phyloP scores from a whole-genome alignment of 2,329 filamentous ascomycete species.

The Talaromyces islandicus region DNA sequence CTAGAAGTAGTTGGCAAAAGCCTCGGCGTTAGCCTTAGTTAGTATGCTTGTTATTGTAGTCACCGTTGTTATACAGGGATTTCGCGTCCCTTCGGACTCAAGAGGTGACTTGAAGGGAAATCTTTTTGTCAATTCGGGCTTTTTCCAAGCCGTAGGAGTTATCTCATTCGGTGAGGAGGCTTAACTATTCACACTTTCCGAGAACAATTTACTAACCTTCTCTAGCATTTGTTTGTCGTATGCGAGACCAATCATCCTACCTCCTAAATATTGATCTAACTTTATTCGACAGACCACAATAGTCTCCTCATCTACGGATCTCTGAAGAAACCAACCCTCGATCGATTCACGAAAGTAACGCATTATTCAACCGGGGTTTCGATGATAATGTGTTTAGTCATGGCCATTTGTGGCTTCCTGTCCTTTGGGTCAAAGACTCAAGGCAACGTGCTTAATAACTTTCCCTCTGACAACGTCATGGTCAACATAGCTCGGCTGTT shows the following conservation, averaged over 20 bases:
- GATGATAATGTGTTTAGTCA: conserved; percentile 80
- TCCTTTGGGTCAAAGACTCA: conserved; percentile 87
- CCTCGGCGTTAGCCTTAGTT: conserved; percentile 83
- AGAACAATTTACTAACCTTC: conserved; percentile 25
- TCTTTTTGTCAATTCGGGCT: conserved; percentile 74
- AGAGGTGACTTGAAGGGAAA: conserved; percentile 66
- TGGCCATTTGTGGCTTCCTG: conserved; percentile 85
- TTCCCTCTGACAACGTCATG: conserved; percentile 81
- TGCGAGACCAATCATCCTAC: conserved; percentile 16
- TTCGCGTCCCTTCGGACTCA: conserved; percentile 64
- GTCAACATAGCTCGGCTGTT: conserved; percentile 84
- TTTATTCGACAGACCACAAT: conserved; percentile 64
- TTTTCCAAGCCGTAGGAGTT: conserved; percentile 94
- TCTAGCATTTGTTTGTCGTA: conserved; percentile 61
- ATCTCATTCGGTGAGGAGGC: conserved; percentile 79
- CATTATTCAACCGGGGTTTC: conserved; percentile 89
- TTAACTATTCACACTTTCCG: neutral
- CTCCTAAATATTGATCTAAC: conserved; percentile 16
- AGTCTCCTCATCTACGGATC: conserved; percentile 96
- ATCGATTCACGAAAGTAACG: conserved; percentile 88
- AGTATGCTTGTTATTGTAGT: conserved; percentile 89
- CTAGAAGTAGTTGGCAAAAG: conserved; percentile 72
- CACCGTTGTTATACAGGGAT: conserved; percentile 79
- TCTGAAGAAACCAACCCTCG: conserved; percentile 85
- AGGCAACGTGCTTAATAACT: conserved; percentile 98